Evolutionary conservation across 2,329 filamentous ascomycete species (phyloP).

Genomic region (Thermoascus crustaceus): DNA sequence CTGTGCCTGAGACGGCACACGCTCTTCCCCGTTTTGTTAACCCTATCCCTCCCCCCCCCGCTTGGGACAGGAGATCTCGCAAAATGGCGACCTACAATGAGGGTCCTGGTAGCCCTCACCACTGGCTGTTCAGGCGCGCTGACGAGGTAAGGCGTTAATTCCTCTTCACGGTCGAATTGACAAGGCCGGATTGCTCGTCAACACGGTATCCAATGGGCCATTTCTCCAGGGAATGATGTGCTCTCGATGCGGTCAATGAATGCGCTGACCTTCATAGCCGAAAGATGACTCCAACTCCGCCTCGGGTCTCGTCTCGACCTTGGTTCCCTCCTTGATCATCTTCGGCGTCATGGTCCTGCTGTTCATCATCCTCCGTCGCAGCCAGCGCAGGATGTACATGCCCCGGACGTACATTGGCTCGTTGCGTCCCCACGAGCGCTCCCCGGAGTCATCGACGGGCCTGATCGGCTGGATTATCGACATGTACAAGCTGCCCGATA

Average conservation of each 20-base stretch:
- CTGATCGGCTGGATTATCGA: constrained; percentile 59
- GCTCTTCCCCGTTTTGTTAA: no score
- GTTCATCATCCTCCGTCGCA: constrained; percentile 45
- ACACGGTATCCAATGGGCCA: no score
- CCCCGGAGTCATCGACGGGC: constrained; percentile 52
- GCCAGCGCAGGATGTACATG: constrained; percentile 44
- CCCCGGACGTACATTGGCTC: constrained; percentile 49
- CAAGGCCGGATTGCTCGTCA: no score
- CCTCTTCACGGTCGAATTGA: no score
- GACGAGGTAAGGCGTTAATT: no score
- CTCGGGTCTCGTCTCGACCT: constrained; percentile 41
- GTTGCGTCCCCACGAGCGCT: constrained; percentile 47
- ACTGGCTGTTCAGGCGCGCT: neutral
- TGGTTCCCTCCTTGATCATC: constrained; percentile 40
- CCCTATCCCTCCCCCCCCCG: no score
- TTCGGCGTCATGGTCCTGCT: constrained; percentile 39
- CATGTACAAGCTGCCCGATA: constrained; percentile 62
- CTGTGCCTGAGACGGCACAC: no score
- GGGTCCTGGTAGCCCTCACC: neutral
- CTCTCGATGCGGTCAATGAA: no score
- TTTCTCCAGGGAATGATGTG: no score
- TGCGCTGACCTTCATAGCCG: no score
- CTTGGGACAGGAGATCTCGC: neutral
- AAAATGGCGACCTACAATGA: neutral
- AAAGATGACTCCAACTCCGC: constrained; percentile 29